phyloP scores from a whole-genome alignment of 2,329 filamentous ascomycete species.

The Aspergillus fijiensis region DNA sequence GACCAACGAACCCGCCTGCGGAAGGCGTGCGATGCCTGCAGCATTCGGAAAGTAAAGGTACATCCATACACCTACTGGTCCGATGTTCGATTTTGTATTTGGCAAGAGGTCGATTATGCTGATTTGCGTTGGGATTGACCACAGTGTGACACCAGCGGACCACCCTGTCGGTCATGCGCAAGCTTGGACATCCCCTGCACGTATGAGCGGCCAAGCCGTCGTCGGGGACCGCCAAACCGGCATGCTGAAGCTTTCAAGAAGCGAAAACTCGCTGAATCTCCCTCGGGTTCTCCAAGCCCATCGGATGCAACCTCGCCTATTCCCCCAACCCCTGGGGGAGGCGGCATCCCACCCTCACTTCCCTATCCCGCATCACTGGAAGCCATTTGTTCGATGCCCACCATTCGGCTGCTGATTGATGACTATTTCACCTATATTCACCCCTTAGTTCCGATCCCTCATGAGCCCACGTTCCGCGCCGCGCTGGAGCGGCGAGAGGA shows the following conservation, averaged over 20 bases:
- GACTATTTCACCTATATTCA: slow-evolving; percentile 52
- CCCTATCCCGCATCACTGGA: slow-evolving; percentile 51
- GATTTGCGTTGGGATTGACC: background rate
- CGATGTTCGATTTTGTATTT: background rate
- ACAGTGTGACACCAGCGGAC: slow-evolving; percentile 65
- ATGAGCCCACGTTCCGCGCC: slow-evolving; percentile 48
- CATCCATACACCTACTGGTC: slow-evolving; percentile 16
- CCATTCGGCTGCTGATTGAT: slow-evolving; percentile 43
- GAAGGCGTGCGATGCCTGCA: slow-evolving; percentile 56
- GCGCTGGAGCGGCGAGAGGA: slow-evolving; percentile 46
- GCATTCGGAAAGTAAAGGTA: slow-evolving; percentile 55
- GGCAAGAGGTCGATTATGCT: background rate
- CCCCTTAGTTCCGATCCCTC: slow-evolving; percentile 47
- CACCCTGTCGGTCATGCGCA: slow-evolving; percentile 64
- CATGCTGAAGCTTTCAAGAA: slow-evolving; percentile 68
- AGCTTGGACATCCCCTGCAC: slow-evolving; percentile 67
- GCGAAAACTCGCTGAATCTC: slow-evolving; percentile 49
- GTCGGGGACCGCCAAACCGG: slow-evolving; percentile 64
- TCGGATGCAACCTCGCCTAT: slow-evolving; percentile 44
- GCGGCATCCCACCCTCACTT: slow-evolving; percentile 32
- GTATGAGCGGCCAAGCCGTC: slow-evolving; percentile 62
- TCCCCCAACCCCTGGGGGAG: slow-evolving; percentile 28
- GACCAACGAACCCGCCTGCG: slow-evolving; percentile 45
- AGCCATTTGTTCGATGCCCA: slow-evolving; percentile 45
- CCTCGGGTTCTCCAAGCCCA: slow-evolving; percentile 39